Base-by-base conservation (phyloP, 768 basidiomycete species). In the Naganishia kalamii region DNA sequence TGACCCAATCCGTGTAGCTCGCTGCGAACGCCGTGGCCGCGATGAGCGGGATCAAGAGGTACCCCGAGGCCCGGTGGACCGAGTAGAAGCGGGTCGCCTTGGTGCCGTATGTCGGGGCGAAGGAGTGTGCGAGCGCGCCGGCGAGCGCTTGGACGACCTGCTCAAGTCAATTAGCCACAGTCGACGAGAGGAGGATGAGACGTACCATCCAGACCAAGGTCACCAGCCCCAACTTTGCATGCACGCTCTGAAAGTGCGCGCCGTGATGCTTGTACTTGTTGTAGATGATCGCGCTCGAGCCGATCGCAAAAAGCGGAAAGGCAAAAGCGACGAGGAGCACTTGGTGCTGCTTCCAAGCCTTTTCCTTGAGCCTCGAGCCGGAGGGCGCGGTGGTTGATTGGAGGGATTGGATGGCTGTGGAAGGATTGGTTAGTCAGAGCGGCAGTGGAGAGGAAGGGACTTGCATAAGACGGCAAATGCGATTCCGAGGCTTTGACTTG, bases 11-110 rank as follows among this genome's bases (percentile, higher is more conserved):
- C 2, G 88, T 89, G 83, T 85, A 85, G 3, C 78, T 84, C 1
- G 90, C 90, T 12, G 86, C 89, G 1, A 92, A 81, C 2, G 84
- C 82, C 0, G 88, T 88, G 43, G 84, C 74, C 37, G 91, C 71
- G 35, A 88, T 74, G 5, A 84, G 67, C 0, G 85, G 81, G 61
- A 88, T 84, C 12, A 91, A 75, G 19, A 86, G 50, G 69, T 92
- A 92, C 10, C 90, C 90, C 0, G 87, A 89, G 19, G 87, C 67
- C 68, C 90, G 80, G 71, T 92, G 90, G 69, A 89, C 91, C 74
- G 90, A 92, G 87, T 89, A 92, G 21, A 90, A 65, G 1, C 79
- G 74, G 75, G 88, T 91, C 15, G 89, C 88, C 73, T 84, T 86
- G 47, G 80, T 75, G 15, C 64, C 64, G n/a, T 59, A 48, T 5